These are phyloP conservation scores for Talaromyces sp. DNA, from an alignment of 2,329 filamentous ascomycete species.

Conservation along the genomic window DNA sequence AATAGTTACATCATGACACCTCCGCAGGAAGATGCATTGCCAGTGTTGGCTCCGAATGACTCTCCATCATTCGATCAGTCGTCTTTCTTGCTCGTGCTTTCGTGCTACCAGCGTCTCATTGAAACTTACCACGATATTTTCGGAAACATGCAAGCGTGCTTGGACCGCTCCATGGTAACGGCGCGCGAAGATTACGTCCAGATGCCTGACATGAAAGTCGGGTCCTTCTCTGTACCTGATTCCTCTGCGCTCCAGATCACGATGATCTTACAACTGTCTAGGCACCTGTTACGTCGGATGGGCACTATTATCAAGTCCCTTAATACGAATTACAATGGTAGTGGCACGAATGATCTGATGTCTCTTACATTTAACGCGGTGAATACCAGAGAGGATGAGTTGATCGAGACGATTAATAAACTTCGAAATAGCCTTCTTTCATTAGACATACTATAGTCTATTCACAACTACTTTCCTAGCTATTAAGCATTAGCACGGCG, in stretches of 20 bases:
- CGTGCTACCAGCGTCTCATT: conserved; percentile 6
- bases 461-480: conserved; percentile 1
- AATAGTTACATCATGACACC: background rate
- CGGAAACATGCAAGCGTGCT: conserved; percentile 8
- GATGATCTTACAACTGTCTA: conserved; percentile 3
- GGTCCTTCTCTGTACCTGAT: conserved; percentile 3
- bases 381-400: conserved; percentile 6
- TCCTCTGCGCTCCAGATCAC: conserved; percentile 7
- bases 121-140: conserved; percentile 7
- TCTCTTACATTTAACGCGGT: conserved; percentile 2
- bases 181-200: conserved; percentile 9
- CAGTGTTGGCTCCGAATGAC: background rate
- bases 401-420: conserved; percentile 4
- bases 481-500: too few relatives aligned
- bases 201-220: conserved; percentile 1
- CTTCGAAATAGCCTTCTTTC: conserved; percentile 6
- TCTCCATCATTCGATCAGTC: background rate
- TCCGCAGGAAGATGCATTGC: background rate
- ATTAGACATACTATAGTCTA: conserved; percentile 5
- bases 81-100: conserved; percentile 5
- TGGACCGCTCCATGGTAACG: conserved; percentile 5
- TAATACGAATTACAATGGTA: background rate
- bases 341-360: background rate
- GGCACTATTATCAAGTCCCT: background rate
- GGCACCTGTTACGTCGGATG: conserved; percentile 3